Evolutionary conservation across 805 yeast species (phyloP).

Genomic region (Ascoidea tarda): DNA sequence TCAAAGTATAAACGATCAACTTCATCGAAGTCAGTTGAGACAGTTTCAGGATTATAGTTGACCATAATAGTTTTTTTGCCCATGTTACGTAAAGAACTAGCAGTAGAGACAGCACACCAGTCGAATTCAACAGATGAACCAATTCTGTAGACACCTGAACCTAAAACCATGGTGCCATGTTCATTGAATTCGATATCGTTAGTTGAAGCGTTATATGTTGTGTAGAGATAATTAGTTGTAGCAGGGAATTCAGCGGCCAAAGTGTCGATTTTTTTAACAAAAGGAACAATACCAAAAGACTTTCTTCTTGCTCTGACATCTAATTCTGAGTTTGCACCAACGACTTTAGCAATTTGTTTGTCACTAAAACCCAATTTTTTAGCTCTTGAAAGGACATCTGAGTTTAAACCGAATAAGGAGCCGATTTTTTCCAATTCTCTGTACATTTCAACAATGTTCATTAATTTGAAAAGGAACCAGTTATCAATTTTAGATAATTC

Average conservation of each 20-base stretch:
- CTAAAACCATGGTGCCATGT: slow-evolving; percentile 85
- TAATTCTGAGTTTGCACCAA: slow-evolving; percentile 50
- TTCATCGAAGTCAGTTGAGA: slow-evolving; percentile 95
- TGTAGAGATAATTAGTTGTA: slow-evolving; percentile 85
- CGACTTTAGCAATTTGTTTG: slow-evolving; percentile 75
- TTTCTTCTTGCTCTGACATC: slow-evolving; percentile 78
- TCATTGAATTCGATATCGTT: slow-evolving; percentile 80
- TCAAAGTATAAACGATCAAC: slow-evolving; percentile 95
- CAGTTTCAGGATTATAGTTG: slow-evolving; percentile 97
- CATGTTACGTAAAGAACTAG: slow-evolving; percentile 77
- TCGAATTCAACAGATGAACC: slow-evolving; percentile 98
- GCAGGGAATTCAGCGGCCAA: slow-evolving; percentile 99
- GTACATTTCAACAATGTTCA: slow-evolving; percentile 87
- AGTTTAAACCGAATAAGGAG: slow-evolving; percentile 42
- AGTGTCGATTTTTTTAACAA: slow-evolving; percentile 94
- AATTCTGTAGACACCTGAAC: slow-evolving; percentile 98
- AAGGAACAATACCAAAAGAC: slow-evolving; percentile 69
- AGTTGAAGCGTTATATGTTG: slow-evolving; percentile 84
- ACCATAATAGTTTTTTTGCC: slow-evolving; percentile 92
- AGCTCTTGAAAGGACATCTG: slow-evolving; percentile 61
- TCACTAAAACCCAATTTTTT: slow-evolving; percentile 94
- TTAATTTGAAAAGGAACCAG: slow-evolving; percentile 89
- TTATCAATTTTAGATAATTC: slow-evolving; percentile 86
- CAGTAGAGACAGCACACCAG: slow-evolving; percentile 98
- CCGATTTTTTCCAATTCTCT: slow-evolving; percentile 58